Base-by-base conservation (phyloP, 2,329 filamentous ascomycete species). In the Colletotrichum camelliae region DNA sequence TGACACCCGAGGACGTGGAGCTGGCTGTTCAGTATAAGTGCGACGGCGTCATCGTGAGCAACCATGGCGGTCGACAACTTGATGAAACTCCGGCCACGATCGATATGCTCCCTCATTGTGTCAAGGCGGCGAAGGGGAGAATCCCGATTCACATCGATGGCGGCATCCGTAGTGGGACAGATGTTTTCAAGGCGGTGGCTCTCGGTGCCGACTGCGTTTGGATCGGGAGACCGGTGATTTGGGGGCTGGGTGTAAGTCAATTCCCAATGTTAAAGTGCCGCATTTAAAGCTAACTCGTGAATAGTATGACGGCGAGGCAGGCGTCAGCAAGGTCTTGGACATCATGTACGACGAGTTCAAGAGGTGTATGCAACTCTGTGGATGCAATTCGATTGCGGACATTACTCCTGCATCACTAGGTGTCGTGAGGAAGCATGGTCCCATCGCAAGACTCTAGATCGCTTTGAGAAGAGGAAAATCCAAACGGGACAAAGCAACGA, bases 31-130 rank as follows among this genome's bases (percentile, higher is more conserved):
- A 81, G 57, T 74, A 84, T 43, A 84, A 84, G 1, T 85, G 84
- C 4, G 82, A 86, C 29, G 87, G 86, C 3, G 80, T 88, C 15
- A 79, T 87, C 8, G 83, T 88, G 27, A 85, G 85, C 4, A 89
- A 89, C 66, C 87, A 88, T 72, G 87, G 87, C 5, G 87, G 87
- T 1, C 80, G 87, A 15, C 87, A 89, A 76, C 81, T 89, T 6
- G 87, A 89, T 67, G 84, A 84, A 8, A 84, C 85, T 2, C 82
- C 84, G 1, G 86, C 87, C 2, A 87, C 87, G 4, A 81, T 88
- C 9, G 87, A 88, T 68, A 85, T 52, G 2, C 21, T 74, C 57
- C 67, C 87, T 10, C 85, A 88, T 74, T 87, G 90, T 76, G 86
- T 87, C 65, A 87, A 88, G 7, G 87, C 86, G 16, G 86, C 87